These are phyloP conservation scores for Xanthoceras sorbifolium DNA, from an alignment of 345 rosid species.

Conservation along the genomic window DNA sequence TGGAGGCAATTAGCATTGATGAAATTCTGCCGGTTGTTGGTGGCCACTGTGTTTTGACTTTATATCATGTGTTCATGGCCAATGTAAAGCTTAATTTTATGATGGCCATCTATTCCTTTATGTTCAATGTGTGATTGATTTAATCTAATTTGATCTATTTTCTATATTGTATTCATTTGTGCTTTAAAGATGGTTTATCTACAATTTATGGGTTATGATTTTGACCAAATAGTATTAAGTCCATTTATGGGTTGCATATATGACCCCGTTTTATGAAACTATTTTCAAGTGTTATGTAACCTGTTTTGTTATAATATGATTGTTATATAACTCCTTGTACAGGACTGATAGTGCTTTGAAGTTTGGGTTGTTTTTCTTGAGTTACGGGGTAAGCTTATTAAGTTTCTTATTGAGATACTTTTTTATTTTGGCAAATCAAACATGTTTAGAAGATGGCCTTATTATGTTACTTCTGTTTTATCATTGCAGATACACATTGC, in stretches of 20 bases:
- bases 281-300: background rate
- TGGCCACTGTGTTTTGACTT: background rate
- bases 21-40: background rate
- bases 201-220: too few species aligned
- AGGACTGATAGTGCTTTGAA: constrained; percentile 98
- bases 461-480: constrained; percentile 25
- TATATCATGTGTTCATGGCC: background rate
- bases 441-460: constrained; percentile 15
- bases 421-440: constrained; percentile 6
- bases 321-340: constrained; percentile 32
- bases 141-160: background rate
- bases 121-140: background rate
- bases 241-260: too few species aligned
- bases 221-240: too few species aligned
- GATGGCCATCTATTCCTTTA: background rate
- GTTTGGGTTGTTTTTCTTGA: constrained; percentile 90
- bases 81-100: background rate
- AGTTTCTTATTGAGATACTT: constrained; percentile 5
- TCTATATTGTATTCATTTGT: background rate
- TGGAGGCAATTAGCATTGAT: background rate
- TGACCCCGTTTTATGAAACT: background rate
- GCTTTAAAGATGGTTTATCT: background rate
- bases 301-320: background rate
- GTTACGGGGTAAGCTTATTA: constrained; percentile 58
- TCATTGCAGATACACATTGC: constrained; percentile 76